A percentile compares a stretch with the other conserved stretches of the same genome.
phyloP scores from a whole-genome alignment of 2,329 filamentous ascomycete species.

The Diaporthe amygdali region DNA sequence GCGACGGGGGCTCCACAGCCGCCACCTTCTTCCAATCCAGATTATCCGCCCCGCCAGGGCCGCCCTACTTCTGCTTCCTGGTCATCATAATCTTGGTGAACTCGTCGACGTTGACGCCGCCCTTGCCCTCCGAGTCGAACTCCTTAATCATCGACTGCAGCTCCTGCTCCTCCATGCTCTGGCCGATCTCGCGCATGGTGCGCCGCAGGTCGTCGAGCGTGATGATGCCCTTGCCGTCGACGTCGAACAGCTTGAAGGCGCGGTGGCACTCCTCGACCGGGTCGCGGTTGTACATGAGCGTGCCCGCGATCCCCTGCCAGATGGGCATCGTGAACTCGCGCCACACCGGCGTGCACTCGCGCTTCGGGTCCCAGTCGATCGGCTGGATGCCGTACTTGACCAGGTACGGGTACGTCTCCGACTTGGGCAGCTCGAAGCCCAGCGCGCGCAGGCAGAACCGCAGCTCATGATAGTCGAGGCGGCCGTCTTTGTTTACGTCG shows the following conservation, averaged over 20 bases:
- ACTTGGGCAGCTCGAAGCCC: constrained; percentile 88
- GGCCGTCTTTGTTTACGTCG: constrained; percentile 92
- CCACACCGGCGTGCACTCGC: constrained; percentile 65
- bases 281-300: constrained; percentile 81
- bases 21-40: constrained; percentile 9
- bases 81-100: constrained; percentile 68
- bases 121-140: constrained; percentile 93
- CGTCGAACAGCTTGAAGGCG: constrained; percentile 93
- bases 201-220: constrained; percentile 85
- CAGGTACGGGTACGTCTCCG: constrained; percentile 81
- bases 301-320: constrained; percentile 79
- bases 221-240: constrained; percentile 89
- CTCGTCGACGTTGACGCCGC: constrained; percentile 73
- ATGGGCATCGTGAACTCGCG: constrained; percentile 75
- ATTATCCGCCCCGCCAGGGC: not conserved
- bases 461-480: constrained; percentile 97
- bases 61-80: constrained; percentile 34
- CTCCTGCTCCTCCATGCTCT: constrained; percentile 92
- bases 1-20: not conserved
- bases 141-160: constrained; percentile 96
- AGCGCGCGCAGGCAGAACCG: constrained; percentile 95
- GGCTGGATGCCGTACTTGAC: constrained; percentile 79
- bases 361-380: constrained; percentile 59
- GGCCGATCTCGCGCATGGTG: constrained; percentile 89
- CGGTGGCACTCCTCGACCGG: constrained; percentile 89